A percentile compares a stretch with the other conserved stretches of the same genome.
Conservation (phyloP, 2,329 filamentous ascomycete species). For the Alternaria arborescens region DNA sequence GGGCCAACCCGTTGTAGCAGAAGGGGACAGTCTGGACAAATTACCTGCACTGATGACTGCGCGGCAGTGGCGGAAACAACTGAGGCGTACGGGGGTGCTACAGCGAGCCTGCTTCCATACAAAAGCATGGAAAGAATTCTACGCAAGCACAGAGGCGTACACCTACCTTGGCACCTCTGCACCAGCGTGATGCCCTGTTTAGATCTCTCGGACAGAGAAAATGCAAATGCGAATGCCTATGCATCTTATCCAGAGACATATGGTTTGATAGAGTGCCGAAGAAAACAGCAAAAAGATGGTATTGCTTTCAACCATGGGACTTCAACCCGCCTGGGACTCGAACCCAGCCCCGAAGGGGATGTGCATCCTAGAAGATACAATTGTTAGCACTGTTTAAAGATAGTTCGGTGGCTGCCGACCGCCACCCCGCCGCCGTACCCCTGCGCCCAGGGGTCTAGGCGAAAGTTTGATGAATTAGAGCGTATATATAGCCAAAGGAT, state of each 20-base stretch:
- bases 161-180: not conserved
- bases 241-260: not conserved
- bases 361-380: not conserved
- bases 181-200: not conserved
- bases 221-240: not conserved
- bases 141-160: not conserved
- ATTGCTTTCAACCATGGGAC: not conserved
- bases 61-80: not conserved
- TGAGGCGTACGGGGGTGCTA: not conserved
- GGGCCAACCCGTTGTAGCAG: no score
- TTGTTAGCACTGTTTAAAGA: not conserved
- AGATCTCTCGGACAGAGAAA: not conserved
- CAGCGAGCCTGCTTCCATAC: not conserved
- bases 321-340: not conserved
- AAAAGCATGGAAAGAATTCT: not conserved
- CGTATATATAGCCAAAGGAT: conserved; percentile 3
- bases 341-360: not conserved
- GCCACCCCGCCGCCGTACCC: not conserved
- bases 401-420: not conserved
- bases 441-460: not conserved
- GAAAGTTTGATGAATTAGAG: not conserved
- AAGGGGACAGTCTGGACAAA: not conserved
- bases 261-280: not conserved
- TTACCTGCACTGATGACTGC: not conserved
- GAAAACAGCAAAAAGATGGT: not conserved